Conservation (phyloP, 2,329 filamentous ascomycete genomes). For the Curvularia lunata region DNA sequence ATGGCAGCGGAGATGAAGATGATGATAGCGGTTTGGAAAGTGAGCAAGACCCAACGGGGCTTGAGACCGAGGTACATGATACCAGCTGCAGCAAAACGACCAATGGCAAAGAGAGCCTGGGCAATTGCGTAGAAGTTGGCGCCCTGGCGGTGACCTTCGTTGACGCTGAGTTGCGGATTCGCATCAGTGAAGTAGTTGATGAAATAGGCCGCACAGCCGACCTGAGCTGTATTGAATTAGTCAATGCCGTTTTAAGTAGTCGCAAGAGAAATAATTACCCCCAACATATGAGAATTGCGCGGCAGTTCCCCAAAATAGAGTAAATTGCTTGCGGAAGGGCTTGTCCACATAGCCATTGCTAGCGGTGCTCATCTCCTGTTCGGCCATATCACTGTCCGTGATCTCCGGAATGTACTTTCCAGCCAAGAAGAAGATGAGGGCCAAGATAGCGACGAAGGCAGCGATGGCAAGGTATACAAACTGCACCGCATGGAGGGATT, state of each 20-base stretch:
- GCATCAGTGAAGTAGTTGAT: constrained; percentile 50
- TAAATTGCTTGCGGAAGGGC: constrained; percentile 68
- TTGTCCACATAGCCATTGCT: constrained; percentile 63
- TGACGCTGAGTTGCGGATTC: constrained; percentile 35
- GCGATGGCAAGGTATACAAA: constrained; percentile 84
- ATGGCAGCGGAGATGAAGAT: constrained; percentile 47
- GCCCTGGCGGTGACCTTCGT: constrained; percentile 41
- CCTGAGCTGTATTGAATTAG: too few species aligned
- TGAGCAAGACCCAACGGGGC: constrained; percentile 47
- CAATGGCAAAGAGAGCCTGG: constrained; percentile 47
- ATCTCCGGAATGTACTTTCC: constrained; percentile 59
- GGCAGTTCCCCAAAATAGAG: constrained; percentile 45
- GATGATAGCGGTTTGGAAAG: constrained; percentile 47
- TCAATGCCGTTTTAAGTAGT: too few species aligned
- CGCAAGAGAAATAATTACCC: too few species aligned
- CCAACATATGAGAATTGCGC: constrained; percentile 63
- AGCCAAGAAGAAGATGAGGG: constrained; percentile 69
- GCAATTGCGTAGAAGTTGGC: constrained; percentile 50
- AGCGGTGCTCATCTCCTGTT: constrained; percentile 41
- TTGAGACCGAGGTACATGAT: constrained; percentile 46
- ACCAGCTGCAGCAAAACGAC: constrained; percentile 48
- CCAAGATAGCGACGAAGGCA: constrained; percentile 71
- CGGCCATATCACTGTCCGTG: constrained; percentile 70
- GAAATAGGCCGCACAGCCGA: constrained; percentile 62
- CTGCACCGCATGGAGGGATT: constrained; percentile 71